Evolutionary conservation across 352 stramenopile genomes (phyloP), one percentile per base, ranked within the genome.

Genomic region (Phytophthora megakarya): DNA sequence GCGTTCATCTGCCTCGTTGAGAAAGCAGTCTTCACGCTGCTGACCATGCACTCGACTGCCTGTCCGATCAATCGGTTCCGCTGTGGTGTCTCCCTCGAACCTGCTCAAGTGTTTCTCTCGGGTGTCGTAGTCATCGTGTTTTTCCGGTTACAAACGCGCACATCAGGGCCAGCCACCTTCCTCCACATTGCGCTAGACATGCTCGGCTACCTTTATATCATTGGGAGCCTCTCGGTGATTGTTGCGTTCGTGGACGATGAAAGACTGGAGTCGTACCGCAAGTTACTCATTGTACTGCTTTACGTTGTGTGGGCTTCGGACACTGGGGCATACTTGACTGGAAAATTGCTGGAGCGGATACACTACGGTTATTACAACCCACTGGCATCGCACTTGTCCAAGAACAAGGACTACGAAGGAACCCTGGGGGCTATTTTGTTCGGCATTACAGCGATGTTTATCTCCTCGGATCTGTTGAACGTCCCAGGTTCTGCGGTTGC

Each of bases 341-440:
- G 96, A 23, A 90, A 97, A 30, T 65, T 89, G 30, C 92, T 97
- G 52, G 88, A 91, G 39, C 78, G 82, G n/a, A 88, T 93, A 11
- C 86, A 97, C 40, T 86, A 98, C 35, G 78, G 79, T 21, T 74
- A 77, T 16, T 87, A 98, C 30, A 90, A 95, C 48, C 80, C 81
- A 4, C 81, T 96, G 12, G 95, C 94, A 10, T 83, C 90, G 0
- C 90, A 93, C 35, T 64, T 97, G 26, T 98, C 89, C 43, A 96
- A 96, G 32, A 98, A 98, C 78, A 99, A 99, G 67, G 97, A 97
- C 45, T 90, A 98, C 19, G 96, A 99, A 80, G 96, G 96, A 49
- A 92, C 96, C 19, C 62, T 98, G 26, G 93, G 88, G 9, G 96
- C 94, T 18, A 78, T 88, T 22, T 19, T 95, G 0, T 88, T 89